Conservation (phyloP, 352 stramenopile genomes). For the Phytophthora fragariae region DNA sequence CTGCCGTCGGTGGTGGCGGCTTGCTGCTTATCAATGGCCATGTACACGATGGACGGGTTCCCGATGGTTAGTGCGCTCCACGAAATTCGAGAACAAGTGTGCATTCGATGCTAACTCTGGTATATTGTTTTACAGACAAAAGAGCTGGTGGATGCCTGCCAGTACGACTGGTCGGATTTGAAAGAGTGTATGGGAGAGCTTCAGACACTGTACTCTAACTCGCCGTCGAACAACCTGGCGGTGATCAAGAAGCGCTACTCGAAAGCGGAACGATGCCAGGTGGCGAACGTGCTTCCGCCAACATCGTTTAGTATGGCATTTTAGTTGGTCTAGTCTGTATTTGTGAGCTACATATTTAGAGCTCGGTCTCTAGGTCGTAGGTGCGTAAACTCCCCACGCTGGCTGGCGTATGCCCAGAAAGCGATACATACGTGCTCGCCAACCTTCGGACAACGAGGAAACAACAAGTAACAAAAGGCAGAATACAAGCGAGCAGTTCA, state of each 20-base stretch:
- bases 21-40: constrained; percentile 86
- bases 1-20: constrained; percentile 86
- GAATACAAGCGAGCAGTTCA: constrained; percentile 40
- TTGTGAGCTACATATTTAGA: constrained; percentile 65
- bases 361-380: constrained; percentile 39
- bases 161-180: constrained; percentile 79
- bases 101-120: background rate
- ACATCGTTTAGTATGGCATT: constrained; percentile 87
- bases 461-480: constrained; percentile 42
- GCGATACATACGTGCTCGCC: constrained; percentile 34
- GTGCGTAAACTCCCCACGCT: constrained; percentile 34
- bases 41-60: constrained; percentile 87
- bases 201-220: constrained; percentile 83
- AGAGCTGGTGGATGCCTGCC: constrained; percentile 81
- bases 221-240: constrained; percentile 81
- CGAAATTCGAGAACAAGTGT: background rate
- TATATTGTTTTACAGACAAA: constrained; percentile 56
- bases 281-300: constrained; percentile 75
- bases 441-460: constrained; percentile 43
- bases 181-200: constrained; percentile 88
- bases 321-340: constrained; percentile 56
- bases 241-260: constrained; percentile 93
- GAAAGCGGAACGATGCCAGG: constrained; percentile 83
- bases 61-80: constrained; percentile 62
- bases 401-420: constrained; percentile 31